Conservation (phyloP, 495 filamentous ascomycete species). For the Hypoxylon intermedium region DNA sequence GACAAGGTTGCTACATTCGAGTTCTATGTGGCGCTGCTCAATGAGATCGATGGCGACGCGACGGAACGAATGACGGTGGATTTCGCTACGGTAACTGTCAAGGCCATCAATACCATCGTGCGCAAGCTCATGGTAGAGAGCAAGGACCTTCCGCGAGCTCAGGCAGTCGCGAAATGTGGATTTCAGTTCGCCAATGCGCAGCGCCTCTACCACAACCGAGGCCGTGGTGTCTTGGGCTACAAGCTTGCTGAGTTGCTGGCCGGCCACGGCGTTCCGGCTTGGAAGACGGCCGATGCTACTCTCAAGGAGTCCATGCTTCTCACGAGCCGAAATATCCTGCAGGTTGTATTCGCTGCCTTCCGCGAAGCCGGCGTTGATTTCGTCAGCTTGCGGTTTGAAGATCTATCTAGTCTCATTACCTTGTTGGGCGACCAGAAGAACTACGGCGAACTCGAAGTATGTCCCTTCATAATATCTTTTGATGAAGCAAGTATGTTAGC, state of each 20-base stretch:
- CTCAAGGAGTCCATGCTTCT: slow-evolving; percentile 56
- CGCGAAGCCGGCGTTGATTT: slow-evolving; percentile 57
- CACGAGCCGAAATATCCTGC: slow-evolving; percentile 62
- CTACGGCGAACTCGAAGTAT: slow-evolving; percentile 65
- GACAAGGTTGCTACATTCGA: slow-evolving; percentile 46
- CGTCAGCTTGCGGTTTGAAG: slow-evolving; percentile 57
- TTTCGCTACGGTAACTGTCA: slow-evolving; percentile 46
- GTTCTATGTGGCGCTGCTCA: slow-evolving; percentile 60
- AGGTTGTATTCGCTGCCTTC: slow-evolving; percentile 51
- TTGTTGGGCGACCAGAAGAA: slow-evolving; percentile 66
- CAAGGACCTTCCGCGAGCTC: slow-evolving; percentile 25
- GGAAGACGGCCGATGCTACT: slow-evolving; percentile 51
- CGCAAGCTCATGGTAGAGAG: slow-evolving; percentile 29
- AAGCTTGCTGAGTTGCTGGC: slow-evolving; percentile 63
- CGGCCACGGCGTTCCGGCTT: slow-evolving; percentile 48
- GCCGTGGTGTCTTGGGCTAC: slow-evolving; percentile 60
- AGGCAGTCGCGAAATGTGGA: slow-evolving; percentile 40
- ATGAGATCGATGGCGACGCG: slow-evolving; percentile 47
- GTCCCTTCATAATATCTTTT: slow-evolving; percentile 1
- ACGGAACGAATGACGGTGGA: slow-evolving; percentile 48
- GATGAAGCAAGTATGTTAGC: background rate
- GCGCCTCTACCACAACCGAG: slow-evolving; percentile 55
- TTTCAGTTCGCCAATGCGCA: slow-evolving; percentile 65
- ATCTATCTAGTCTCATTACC: slow-evolving; percentile 62
- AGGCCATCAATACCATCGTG: slow-evolving; percentile 49